phyloP scores from a whole-genome alignment of 208 protist species.

The Leishmania tarentolae region DNA sequence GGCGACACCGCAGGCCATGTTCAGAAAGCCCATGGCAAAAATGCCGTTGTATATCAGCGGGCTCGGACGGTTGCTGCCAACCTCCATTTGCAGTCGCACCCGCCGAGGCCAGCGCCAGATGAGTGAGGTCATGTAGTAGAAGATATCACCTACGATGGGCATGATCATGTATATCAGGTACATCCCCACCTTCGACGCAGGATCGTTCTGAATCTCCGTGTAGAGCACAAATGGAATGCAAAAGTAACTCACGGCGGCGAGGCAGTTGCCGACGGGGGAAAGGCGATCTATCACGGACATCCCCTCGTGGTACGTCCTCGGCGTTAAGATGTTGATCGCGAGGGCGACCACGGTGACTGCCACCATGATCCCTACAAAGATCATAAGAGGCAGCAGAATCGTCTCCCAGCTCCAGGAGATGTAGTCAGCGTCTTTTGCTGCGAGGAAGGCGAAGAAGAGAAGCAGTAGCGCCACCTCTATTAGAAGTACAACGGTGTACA shows the following conservation, averaged over 20 bases:
- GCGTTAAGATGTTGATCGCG: constrained; percentile 53
- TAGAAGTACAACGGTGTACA: constrained; percentile 69
- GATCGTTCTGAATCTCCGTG: constrained; percentile 35
- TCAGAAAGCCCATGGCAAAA: constrained; percentile 65
- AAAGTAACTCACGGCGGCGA: constrained; percentile 65
- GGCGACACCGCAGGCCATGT: constrained; percentile 65
- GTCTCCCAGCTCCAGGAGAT: constrained; percentile 47
- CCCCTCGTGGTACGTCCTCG: constrained; percentile 55
- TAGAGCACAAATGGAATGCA: constrained; percentile 64
- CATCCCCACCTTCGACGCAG: constrained; percentile 30
- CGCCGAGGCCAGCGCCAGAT: constrained; percentile 84
- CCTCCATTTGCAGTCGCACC: constrained; percentile 74
- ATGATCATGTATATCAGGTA: constrained; percentile 64
- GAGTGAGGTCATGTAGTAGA: constrained; percentile 86
- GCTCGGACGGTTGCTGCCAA: constrained; percentile 58
- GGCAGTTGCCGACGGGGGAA: constrained; percentile 76
- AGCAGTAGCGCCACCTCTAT: constrained; percentile 56
- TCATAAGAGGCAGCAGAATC: constrained; percentile 59
- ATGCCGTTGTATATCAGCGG: constrained; percentile 71
- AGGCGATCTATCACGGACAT: constrained; percentile 65
- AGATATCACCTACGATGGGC: constrained; percentile 72
- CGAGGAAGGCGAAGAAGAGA: constrained; percentile 77
- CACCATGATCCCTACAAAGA: constrained; percentile 47
- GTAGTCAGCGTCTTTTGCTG: constrained; percentile 40
- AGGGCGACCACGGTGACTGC: constrained; percentile 56